These are phyloP conservation scores for Penicillium fimorum DNA, from an alignment of 495 filamentous ascomycete genomes.

Conservation along the genomic window DNA sequence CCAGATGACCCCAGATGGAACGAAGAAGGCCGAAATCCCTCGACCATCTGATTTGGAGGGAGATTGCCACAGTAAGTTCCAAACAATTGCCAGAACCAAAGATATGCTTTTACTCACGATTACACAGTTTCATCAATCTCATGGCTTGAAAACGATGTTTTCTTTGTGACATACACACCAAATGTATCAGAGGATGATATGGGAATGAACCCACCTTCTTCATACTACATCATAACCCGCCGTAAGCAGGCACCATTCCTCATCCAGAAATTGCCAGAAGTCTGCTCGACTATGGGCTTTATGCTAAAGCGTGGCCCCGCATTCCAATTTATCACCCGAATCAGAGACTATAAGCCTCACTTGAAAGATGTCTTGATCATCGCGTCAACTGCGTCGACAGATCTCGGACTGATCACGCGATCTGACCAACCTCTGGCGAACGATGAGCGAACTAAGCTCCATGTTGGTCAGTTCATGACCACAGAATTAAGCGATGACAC, in stretches of 20 bases:
- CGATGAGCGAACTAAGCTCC: conserved; percentile 57
- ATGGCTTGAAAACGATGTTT: conserved; percentile 88
- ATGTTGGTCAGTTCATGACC: conserved; percentile 66
- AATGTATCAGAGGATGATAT: conserved; percentile 54
- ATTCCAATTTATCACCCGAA: conserved; percentile 70
- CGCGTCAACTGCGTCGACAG: conserved; percentile 71
- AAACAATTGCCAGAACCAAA: background rate
- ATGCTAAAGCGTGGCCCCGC: conserved; percentile 57
- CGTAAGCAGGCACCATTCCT: conserved; percentile 55
- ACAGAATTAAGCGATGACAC: conserved; percentile 75
- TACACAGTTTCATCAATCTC: conserved; percentile 73
- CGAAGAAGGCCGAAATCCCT: conserved; percentile 72
- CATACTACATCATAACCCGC: conserved; percentile 73
- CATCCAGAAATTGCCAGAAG: conserved; percentile 70
- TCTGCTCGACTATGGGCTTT: conserved; percentile 65
- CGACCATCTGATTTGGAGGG: conserved; percentile 65
- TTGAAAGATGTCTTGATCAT: conserved; percentile 78
- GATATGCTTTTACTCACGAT: conserved; percentile 14
- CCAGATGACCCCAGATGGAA: conserved; percentile 81
- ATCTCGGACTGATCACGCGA: conserved; percentile 74
- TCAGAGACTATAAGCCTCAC: conserved; percentile 75
- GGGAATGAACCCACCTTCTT: conserved; percentile 53
- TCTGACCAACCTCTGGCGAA: conserved; percentile 63
- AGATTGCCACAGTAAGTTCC: conserved; percentile 61
- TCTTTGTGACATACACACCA: conserved; percentile 74